Evolutionary conservation across 2,329 filamentous ascomycete genomes (phyloP).

Genomic region (Aspergillus clavatus): DNA sequence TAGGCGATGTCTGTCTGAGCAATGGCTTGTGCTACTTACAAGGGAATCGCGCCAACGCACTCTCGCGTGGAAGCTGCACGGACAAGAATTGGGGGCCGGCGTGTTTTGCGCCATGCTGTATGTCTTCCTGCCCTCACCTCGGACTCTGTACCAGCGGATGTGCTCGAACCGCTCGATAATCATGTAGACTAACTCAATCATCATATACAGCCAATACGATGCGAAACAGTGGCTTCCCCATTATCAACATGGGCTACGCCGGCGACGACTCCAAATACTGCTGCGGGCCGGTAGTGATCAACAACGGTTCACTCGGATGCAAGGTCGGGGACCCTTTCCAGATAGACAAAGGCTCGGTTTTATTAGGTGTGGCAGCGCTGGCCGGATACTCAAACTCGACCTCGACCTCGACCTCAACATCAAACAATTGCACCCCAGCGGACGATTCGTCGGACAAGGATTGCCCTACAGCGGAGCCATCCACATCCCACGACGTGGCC

Average conservation of each 20-base stretch:
- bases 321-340: constrained; percentile 6
- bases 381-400: not conserved
- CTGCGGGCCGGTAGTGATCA: constrained; percentile 9
- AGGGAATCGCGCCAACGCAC: constrained; percentile 4
- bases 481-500: not conserved
- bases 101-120: constrained; percentile 15
- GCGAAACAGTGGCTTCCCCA: constrained; percentile 3
- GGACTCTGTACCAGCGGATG: too few species aligned
- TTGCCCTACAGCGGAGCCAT: too few species aligned
- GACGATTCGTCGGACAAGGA: too few species aligned
- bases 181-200: too few species aligned
- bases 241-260: constrained; percentile 9
- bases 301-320: constrained; percentile 5
- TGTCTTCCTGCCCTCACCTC: not conserved
- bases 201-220: constrained; percentile 1
- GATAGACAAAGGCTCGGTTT: constrained; percentile 9
- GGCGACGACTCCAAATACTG: constrained; percentile 12
- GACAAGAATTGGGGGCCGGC: constrained; percentile 11
- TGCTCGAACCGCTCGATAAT: too few species aligned
- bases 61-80: constrained; percentile 15
- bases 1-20: constrained; percentile 16
- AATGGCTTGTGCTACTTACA: constrained; percentile 19
- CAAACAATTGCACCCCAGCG: too few species aligned
- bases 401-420: not conserved
- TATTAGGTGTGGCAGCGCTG: constrained; percentile 12